Base-by-base conservation (phyloP, 2,329 filamentous ascomycete species). In the Chaetomiaceae sp. region DNA sequence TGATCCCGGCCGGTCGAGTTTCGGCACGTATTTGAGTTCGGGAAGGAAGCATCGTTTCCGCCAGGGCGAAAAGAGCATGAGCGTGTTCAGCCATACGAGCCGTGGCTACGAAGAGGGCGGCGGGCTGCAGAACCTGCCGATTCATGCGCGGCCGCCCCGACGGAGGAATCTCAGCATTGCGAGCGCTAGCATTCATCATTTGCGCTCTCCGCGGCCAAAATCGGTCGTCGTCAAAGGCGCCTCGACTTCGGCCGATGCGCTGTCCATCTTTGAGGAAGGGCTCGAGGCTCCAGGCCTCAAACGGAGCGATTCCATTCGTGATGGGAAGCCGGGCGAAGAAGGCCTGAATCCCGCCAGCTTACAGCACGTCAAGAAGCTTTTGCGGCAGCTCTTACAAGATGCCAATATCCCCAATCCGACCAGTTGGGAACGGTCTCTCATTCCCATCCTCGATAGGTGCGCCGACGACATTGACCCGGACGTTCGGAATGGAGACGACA, bases 391-490 rank as follows among this genome's bases (percentile, higher is more conserved):
- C 29, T 68, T 98, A 1, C 74, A 83, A 50, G 91, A 96, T 62
- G 78, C 81, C 2, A 73, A 77, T 3, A 80, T 98, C 19, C 76
- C 84, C 11, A 84, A 87, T 56, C 73, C 81, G 1, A 70, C 78
- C 2, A 84, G 84, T 22, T 98, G 93, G 93, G 87, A 96, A 61
- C 90, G 83, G 55, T 88, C 91, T 0, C 72, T 98, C 11, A 77
- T 96, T 41, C 93, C 93, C 0, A 94, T 98, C 42, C 74, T 98
- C 17, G 73, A 96, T 18, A 86, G 86, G 57, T 93, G 90, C 53
- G 94, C 91, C 0, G 89, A 96, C 55, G 93, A 97, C 60, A 90
- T 98, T 3, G 86, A 94, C 52, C 93, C 93, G 1, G 87, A 97
- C 63, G 87, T 96, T 36, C 84, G 89, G 47, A 79, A 81, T 45